Conservation (phyloP, 2,329 filamentous ascomycete species). For the Meredithiella fracta region DNA sequence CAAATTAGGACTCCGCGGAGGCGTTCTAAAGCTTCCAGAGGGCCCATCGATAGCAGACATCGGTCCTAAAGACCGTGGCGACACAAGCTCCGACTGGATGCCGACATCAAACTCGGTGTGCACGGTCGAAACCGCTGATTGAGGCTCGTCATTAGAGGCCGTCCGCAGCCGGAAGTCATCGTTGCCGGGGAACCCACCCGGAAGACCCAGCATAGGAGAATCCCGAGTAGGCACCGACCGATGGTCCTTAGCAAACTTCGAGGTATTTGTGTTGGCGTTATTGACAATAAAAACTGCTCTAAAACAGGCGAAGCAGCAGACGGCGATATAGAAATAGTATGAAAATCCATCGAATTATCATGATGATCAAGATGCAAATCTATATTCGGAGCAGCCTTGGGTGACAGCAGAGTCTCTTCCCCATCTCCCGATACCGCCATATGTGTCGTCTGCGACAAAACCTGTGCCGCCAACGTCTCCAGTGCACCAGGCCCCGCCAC, state of each 20-base stretch:
- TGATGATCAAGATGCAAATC: neutral
- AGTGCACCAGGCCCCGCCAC: constrained; percentile 20
- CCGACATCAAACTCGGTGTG: constrained; percentile 56
- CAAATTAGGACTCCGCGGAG: neutral
- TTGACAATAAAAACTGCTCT: neutral
- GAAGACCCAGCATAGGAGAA: constrained; percentile 26
- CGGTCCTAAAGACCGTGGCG: constrained; percentile 1
- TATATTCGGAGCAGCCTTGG: neutral
- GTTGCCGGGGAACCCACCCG: constrained; percentile 40
- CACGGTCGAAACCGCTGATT: constrained; percentile 43
- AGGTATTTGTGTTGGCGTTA: neutral
- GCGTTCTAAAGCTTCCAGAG: neutral
- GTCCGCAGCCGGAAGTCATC: constrained; percentile 17
- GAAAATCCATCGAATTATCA: neutral
- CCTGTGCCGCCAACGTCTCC: neutral
- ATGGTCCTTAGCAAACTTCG: neutral
- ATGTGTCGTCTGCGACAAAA: neutral
- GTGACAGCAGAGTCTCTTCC: neutral
- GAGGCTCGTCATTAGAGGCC: neutral
- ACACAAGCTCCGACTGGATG: neutral
- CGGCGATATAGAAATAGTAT: neutral
- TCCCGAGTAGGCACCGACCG: constrained; percentile 5
- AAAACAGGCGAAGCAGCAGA: neutral
- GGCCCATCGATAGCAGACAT: constrained; percentile 4
- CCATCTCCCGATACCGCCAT: neutral